phyloP scores from a whole-genome alignment of 2,329 filamentous ascomycete genomes.

The Pseudogymnoascus sp. region DNA sequence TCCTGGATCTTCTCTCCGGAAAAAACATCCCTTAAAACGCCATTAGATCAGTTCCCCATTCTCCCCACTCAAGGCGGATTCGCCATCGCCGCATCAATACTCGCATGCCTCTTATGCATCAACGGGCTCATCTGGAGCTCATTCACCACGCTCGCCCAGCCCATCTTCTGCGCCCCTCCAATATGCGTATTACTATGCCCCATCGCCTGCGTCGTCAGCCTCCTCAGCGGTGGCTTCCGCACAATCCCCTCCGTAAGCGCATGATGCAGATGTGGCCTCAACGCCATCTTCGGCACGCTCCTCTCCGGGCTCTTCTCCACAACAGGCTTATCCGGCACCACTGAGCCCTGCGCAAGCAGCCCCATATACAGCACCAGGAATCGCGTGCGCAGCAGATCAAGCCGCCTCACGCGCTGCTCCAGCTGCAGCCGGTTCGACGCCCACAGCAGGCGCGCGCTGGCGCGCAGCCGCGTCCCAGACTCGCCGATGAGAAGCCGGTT shows the following conservation, averaged over 20 bases:
- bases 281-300: conserved; percentile 17
- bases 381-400: conserved; percentile 58
- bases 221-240: conserved; percentile 40
- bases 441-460: conserved; percentile 50
- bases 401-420: conserved; percentile 50
- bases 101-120: conserved; percentile 56
- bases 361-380: conserved; percentile 60
- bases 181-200: conserved; percentile 43
- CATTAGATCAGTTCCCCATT: background rate
- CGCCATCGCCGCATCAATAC: conserved; percentile 53
- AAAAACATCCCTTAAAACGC: background rate
- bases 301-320: conserved; percentile 13
- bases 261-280: conserved; percentile 21
- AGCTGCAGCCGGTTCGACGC: conserved; percentile 46
- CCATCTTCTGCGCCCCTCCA: conserved; percentile 42
- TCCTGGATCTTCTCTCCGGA: background rate
- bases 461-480: conserved; percentile 40
- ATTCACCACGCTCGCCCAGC: conserved; percentile 58
- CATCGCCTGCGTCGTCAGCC: conserved; percentile 48
- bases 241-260: conserved; percentile 24
- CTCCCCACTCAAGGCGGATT: conserved; percentile 12
- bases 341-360: conserved; percentile 40
- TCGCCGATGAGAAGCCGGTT: conserved; percentile 45
- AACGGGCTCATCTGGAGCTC: conserved; percentile 56
- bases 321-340: conserved; percentile 4